phyloP scores from a whole-genome alignment of 129 eudicot genomes.

The Cynara cardunculus region DNA sequence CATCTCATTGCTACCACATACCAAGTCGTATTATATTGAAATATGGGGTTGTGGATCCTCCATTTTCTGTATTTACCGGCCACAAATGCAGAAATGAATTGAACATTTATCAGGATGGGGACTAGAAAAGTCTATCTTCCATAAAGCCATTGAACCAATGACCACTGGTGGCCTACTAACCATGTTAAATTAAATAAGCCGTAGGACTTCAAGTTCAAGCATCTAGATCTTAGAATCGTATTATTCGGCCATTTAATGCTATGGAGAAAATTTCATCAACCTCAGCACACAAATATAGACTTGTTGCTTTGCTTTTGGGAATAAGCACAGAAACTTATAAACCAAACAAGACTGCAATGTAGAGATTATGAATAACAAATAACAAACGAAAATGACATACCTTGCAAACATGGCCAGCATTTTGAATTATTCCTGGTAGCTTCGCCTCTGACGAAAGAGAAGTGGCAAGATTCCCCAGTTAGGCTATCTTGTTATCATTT shows the following conservation, averaged over 20 bases:
- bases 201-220: neutral
- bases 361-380: neutral
- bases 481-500: slow-evolving; percentile 49
- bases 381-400: slow-evolving; percentile 23
- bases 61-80: neutral
- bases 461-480: slow-evolving; percentile 46
- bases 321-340: neutral
- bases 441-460: slow-evolving; percentile 55
- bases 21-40: neutral
- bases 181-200: neutral
- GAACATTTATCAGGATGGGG: neutral
- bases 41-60: neutral
- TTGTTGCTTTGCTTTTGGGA: neutral
- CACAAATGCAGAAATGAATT: neutral
- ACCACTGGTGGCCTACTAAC: neutral
- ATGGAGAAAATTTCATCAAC: neutral
- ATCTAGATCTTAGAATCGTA: neutral
- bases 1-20: neutral
- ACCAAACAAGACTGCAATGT: neutral
- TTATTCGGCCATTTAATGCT: neutral
- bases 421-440: slow-evolving; percentile 45
- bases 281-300: neutral
- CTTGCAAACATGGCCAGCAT: slow-evolving; percentile 60
- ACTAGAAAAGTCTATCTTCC: neutral
- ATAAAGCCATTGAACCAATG: neutral